Evolutionary conservation across 257 asterid species (phyloP).

Genomic region (Fraxinus quadrangulata): DNA sequence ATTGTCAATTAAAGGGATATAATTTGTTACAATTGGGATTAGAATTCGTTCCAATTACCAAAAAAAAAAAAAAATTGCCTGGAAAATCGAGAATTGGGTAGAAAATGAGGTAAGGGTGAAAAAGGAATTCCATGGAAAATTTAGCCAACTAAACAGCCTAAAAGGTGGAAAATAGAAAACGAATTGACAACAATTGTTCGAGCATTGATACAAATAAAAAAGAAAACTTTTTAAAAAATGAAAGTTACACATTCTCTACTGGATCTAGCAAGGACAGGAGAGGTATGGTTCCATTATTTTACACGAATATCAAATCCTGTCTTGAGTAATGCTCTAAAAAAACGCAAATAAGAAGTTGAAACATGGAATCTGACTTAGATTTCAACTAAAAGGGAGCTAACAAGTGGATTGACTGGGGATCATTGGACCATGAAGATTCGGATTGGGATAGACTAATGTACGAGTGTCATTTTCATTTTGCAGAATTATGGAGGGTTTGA

Average conservation of each 20-base stretch:
- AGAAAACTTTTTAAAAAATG: neutral
- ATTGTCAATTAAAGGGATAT: too few species aligned
- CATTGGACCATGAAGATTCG: conserved; percentile 7
- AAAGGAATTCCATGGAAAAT: too few species aligned
- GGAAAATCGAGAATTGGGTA: too few species aligned
- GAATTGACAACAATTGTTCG: conserved; percentile 31
- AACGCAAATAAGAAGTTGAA: conserved; percentile 24
- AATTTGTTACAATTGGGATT: too few species aligned
- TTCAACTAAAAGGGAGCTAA: conserved; percentile 30
- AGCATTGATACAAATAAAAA: conserved; percentile 35
- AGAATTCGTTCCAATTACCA: too few species aligned
- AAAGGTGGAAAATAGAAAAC: too few species aligned
- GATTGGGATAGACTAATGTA: conserved; percentile 26
- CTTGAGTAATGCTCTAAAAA: conserved; percentile 19
- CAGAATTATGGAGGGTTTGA: conserved; percentile 56
- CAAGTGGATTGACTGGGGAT: neutral
- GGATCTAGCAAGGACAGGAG: conserved; percentile 40
- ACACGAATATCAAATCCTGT: conserved; percentile 24
- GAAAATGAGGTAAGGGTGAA: too few species aligned
- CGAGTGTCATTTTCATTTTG: neutral
- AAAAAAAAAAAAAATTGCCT: too few species aligned
- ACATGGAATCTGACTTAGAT: conserved; percentile 33
- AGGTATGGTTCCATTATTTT: conserved; percentile 37
- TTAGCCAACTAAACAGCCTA: too few species aligned
- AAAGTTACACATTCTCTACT: conserved; percentile 47